Evolutionary conservation across 148 eudicot genomes (phyloP).

Genomic region (Rhododendron ferrugineum): DNA sequence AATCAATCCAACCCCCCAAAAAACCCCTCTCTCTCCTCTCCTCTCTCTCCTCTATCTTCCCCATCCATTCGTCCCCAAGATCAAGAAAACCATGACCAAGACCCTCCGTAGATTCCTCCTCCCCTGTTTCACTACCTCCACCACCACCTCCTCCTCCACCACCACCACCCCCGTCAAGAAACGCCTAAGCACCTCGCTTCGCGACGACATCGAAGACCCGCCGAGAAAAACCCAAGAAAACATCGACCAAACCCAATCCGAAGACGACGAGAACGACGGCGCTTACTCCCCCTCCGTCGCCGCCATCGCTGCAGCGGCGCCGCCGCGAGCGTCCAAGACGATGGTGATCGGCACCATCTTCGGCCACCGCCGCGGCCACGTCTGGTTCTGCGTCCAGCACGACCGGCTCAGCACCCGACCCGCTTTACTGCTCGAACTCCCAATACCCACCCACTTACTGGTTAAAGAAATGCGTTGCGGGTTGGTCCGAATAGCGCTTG

Average conservation of each 20-base stretch:
- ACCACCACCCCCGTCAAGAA: constrained; percentile 30
- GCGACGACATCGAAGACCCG: constrained; percentile 40
- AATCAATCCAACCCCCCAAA: neutral
- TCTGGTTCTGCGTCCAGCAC: constrained; percentile 74
- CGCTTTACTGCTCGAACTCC: constrained; percentile 66
- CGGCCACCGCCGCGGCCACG: constrained; percentile 74
- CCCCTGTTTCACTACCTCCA: constrained; percentile 45
- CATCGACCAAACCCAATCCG: constrained; percentile 8
- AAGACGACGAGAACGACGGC: constrained; percentile 12
- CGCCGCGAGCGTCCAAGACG: constrained; percentile 64
- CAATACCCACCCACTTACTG: constrained; percentile 53
- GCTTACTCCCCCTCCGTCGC: neutral
- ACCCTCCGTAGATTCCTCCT: constrained; percentile 62
- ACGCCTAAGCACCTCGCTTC: constrained; percentile 76
- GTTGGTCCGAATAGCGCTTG: constrained; percentile 61
- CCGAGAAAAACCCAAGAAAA: constrained; percentile 6
- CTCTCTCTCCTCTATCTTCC: neutral
- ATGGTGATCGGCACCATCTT: constrained; percentile 84
- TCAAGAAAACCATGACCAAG: constrained; percentile 47
- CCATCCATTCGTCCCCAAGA: neutral
- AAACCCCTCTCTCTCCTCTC: neutral
- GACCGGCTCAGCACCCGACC: constrained; percentile 59
- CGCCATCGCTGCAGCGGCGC: constrained; percentile 22
- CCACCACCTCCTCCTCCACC: constrained; percentile 26
- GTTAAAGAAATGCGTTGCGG: constrained; percentile 72